A percentile compares a stretch with the other conserved stretches of the same genome.
Evolutionary conservation across 2,329 filamentous ascomycete species (phyloP).

Genomic region (Anisogramma anomala): DNA sequence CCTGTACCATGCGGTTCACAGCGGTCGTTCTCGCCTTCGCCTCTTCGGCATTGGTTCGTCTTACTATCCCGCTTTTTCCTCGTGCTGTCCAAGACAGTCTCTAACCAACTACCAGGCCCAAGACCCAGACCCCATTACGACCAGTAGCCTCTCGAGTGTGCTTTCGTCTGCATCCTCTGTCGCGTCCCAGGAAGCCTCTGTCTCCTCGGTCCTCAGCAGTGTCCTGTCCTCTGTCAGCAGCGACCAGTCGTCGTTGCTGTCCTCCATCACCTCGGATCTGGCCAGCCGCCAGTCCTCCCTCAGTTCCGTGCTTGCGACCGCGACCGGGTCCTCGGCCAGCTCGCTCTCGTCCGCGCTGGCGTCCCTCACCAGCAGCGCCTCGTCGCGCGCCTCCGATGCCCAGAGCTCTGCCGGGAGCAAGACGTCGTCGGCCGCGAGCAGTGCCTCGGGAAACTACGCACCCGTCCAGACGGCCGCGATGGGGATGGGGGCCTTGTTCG

Average conservation of each 20-base stretch:
- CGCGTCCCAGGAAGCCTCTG: background rate
- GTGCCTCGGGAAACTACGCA: conserved; percentile 17
- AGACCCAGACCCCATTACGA: too few species aligned
- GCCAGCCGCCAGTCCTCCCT: conserved; percentile 16
- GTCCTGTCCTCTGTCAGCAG: conserved; percentile 4
- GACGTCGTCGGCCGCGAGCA: conserved; percentile 13
- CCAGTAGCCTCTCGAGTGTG: conserved; percentile 1
- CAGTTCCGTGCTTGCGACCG: conserved; percentile 20
- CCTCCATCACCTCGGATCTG: conserved; percentile 17
- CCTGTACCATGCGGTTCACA: conserved; percentile 39
- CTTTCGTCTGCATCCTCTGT: background rate
- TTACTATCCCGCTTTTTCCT: background rate
- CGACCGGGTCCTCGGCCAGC: conserved; percentile 16
- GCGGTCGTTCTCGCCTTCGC: conserved; percentile 26
- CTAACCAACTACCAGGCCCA: background rate
- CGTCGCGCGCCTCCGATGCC: conserved; percentile 11
- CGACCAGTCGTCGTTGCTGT: conserved; percentile 15
- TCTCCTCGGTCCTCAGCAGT: conserved; percentile 16
- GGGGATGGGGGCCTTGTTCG: conserved; percentile 35
- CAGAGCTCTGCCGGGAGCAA: conserved; percentile 12
- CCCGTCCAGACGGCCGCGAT: conserved; percentile 30
- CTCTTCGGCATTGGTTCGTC: conserved; percentile 8
- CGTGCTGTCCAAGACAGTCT: background rate
- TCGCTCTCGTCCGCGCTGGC: conserved; percentile 10
- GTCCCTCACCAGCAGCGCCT: conserved; percentile 9